These are phyloP conservation scores for Dipteronia dyeriana DNA, from an alignment of 345 rosid genomes.

Conservation along the genomic window DNA sequence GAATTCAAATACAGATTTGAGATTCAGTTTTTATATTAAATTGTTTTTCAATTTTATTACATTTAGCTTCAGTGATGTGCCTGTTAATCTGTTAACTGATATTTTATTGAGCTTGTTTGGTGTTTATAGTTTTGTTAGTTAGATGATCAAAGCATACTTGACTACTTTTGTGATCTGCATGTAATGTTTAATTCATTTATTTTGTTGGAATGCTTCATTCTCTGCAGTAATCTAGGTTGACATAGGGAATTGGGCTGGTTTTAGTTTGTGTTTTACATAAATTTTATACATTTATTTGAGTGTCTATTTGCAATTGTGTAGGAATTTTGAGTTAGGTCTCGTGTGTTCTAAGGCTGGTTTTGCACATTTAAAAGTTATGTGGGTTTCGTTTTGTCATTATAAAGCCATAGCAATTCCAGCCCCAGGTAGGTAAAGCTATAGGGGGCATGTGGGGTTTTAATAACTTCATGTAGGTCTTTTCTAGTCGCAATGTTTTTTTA, in stretches of 20 bases:
- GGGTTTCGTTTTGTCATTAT: constrained; percentile 5
- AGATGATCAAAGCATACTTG: constrained; percentile 3
- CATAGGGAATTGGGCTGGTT: constrained; percentile 15
- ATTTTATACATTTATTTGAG: neutral
- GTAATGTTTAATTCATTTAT: constrained; percentile 7
- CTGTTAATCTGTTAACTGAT: neutral
- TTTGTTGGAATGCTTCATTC: neutral
- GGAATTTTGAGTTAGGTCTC: neutral
- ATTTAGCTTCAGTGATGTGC: neutral
- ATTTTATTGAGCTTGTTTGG: neutral
- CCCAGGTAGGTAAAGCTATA: constrained; percentile 14
- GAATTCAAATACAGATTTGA: neutral
- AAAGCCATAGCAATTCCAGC: neutral
- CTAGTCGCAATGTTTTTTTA: neutral
- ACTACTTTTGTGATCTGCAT: constrained; percentile 22
- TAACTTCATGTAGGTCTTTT: constrained; percentile 2
- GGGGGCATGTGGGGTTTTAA: constrained; percentile 24
- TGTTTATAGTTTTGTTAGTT: constrained; percentile 15
- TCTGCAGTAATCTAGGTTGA: neutral
- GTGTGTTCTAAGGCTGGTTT: constrained; percentile 3
- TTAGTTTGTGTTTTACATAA: neutral
- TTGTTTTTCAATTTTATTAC: neutral
- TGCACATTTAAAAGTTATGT: constrained; percentile 3
- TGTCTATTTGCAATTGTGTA: neutral
- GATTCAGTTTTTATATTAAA: neutral